Base-by-base conservation (phyloP, 2,329 filamentous ascomycete genomes). In the Rosellinia necatrix region DNA sequence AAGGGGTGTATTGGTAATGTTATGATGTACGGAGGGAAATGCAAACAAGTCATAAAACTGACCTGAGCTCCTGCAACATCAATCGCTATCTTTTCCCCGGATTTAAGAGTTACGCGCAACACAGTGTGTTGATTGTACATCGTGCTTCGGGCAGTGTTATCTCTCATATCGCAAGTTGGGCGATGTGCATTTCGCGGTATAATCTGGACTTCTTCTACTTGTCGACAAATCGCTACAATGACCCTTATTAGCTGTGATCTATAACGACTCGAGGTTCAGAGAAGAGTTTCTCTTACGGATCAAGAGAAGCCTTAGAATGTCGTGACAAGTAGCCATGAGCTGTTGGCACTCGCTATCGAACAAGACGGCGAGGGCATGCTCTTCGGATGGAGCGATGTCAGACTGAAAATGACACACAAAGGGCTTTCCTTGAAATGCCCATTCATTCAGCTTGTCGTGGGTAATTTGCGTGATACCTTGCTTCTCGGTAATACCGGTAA, bases 31-130 rank as follows among this genome's bases (percentile, higher is more conserved):
- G 2, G 35, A 25, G 6, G 37, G n/a, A 15, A 24, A 44, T 15
- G n/a, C n/a, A 24, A 34, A 44, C 10, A 24, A 44, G 8, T 46
- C 7, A 25, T 3, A 40, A 21, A 40, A 41, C 55, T 58, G 3
- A 54, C 55, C 44, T 58, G 55, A n/a, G 40, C 49, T 27, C 50
- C 55, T 21, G 32, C 10, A 38, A 49, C 17, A 9, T 58, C 55
- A 35, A 58, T 6, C 10, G n/a, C 55, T 12, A 58, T 22, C 29
- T 54, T 17, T 38, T 58, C 55, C 12, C 44, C 55, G 9, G 55
- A 53, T 32, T 49, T 38, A 25, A 58, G 55, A 13, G 38, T 54
- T 40, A 21, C 44, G 13, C 55, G 29, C 10, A 58, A 25, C 21
- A 58, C 44, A 24, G 19, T 35, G 44, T 58, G 50, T 4, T 27